A percentile compares a stretch with the other conserved stretches of the same genome.
Conservation (phyloP, 345 rosid genomes). For the Gossypium arboreum region DNA sequence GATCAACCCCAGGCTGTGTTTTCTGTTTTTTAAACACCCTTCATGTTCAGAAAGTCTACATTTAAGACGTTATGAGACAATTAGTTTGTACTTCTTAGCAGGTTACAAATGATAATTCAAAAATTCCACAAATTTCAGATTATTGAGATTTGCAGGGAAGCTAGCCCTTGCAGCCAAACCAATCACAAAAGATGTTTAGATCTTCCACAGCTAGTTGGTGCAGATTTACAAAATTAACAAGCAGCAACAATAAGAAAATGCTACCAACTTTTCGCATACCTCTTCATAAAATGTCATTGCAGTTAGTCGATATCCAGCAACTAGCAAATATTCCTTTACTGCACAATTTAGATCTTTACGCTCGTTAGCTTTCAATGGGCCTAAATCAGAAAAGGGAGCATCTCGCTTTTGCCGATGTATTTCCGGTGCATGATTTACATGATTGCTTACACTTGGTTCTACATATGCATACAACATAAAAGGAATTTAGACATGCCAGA, state of each 20-base stretch:
- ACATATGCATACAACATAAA: slow-evolving; percentile 24
- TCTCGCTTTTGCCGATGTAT: slow-evolving; percentile 51
- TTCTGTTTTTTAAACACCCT: background rate
- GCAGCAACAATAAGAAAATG: background rate
- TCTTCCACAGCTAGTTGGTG: no score
- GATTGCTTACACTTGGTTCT: slow-evolving; percentile 46
- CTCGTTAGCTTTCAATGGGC: slow-evolving; percentile 78
- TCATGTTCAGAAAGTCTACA: background rate
- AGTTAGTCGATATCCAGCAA: slow-evolving; percentile 90
- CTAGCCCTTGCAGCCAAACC: background rate
- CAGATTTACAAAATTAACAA: background rate
- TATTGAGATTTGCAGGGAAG: background rate
- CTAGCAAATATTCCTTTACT: slow-evolving; percentile 84
- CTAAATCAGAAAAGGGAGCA: slow-evolving; percentile 61
- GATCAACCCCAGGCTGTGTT: background rate
- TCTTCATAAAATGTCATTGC: slow-evolving; percentile 98
- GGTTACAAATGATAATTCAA: slow-evolving; percentile 4
- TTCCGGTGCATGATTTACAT: slow-evolving; percentile 43
- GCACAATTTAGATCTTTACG: slow-evolving; percentile 89
- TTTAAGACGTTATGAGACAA: background rate
- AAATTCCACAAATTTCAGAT: background rate
- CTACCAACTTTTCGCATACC: slow-evolving; percentile 36
- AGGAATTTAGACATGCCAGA: slow-evolving; percentile 7
- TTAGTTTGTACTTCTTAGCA: background rate
- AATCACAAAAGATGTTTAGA: background rate